A percentile compares a stretch with the other conserved stretches of the same genome.
Evolutionary conservation across 1,284 basidiomycete genomes (phyloP).

Genomic region (Cryptococcus sp.): DNA sequence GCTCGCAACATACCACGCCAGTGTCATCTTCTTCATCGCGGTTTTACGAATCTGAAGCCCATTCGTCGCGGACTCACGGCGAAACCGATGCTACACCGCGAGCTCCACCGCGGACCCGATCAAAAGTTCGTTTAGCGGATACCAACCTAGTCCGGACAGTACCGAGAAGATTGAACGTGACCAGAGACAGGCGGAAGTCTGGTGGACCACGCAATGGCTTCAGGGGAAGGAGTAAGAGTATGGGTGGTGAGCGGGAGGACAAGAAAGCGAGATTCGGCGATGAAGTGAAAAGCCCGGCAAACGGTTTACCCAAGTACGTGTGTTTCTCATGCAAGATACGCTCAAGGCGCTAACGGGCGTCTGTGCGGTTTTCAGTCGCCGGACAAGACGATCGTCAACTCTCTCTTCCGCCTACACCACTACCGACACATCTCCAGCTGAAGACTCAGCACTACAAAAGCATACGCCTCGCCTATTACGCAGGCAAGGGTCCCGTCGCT

Average conservation of each 20-base stretch:
- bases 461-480: constrained; percentile 21
- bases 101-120: constrained; percentile 22
- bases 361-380: constrained; percentile 2
- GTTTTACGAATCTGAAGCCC: constrained; percentile 52
- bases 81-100: constrained; percentile 37
- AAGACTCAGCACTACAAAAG: constrained; percentile 6
- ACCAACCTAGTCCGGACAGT: constrained; percentile 10
- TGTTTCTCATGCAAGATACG: not conserved
- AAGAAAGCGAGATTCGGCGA: constrained; percentile 39
- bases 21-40: constrained; percentile 4
- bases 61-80: not conserved
- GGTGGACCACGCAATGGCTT: constrained; percentile 14
- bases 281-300: constrained; percentile 39
- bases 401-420: constrained; percentile 39
- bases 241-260: constrained; percentile 21
- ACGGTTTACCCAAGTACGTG: constrained; percentile 23
- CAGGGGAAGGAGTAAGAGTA: constrained; percentile 26
- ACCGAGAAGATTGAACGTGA: constrained; percentile 6
- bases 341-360: not conserved
- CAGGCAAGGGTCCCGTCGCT: constrained; percentile 16
- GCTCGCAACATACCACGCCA: constrained; percentile 14
- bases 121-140: constrained; percentile 15
- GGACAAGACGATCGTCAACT: constrained; percentile 30
- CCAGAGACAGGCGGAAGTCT: constrained; percentile 15
- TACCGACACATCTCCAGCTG: constrained; percentile 29